Conservation (phyloP, 495 filamentous ascomycete genomes). For the Xylaria venustula region DNA sequence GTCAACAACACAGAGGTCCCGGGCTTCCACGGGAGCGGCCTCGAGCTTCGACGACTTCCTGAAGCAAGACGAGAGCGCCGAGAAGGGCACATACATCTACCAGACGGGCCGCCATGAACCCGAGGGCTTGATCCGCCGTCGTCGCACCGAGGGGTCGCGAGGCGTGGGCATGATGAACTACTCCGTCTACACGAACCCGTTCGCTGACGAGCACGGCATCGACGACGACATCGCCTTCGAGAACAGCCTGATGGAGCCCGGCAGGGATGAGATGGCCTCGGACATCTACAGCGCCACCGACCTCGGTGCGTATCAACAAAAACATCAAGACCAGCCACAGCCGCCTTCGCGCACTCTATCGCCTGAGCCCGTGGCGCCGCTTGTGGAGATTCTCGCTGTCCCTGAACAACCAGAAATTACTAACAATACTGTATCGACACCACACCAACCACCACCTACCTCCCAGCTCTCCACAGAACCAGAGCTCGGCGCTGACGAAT, state of each 20-base stretch:
- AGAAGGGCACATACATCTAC: slow-evolving; percentile 50
- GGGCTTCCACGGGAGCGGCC: no score
- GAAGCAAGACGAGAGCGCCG: slow-evolving; percentile 38
- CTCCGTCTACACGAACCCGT: slow-evolving; percentile 58
- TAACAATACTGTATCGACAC: no score
- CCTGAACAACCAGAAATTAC: no score
- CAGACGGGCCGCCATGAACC: slow-evolving; percentile 44
- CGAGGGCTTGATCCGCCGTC: slow-evolving; percentile 45
- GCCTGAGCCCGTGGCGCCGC: slow-evolving; percentile 1
- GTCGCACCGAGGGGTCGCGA: slow-evolving; percentile 42
- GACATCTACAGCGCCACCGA: slow-evolving; percentile 55
- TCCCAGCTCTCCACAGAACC: slow-evolving; percentile 17
- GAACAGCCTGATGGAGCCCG: slow-evolving; percentile 34
- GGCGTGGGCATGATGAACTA: slow-evolving; percentile 55
- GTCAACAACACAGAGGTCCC: slow-evolving; percentile 24
- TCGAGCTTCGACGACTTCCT: slow-evolving; percentile 58
- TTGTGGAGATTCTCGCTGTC: no score
- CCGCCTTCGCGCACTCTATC: slow-evolving; percentile 19
- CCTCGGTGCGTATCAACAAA: slow-evolving; percentile 23
- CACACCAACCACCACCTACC: neutral
- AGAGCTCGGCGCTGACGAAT: slow-evolving; percentile 42
- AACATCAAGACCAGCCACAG: no score
- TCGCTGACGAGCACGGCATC: slow-evolving; percentile 56
- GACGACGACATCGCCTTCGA: slow-evolving; percentile 42
- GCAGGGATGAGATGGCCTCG: slow-evolving; percentile 44